Evolutionary conservation across 345 rosid species (phyloP).

Genomic region (Limnanthes douglasii): DNA sequence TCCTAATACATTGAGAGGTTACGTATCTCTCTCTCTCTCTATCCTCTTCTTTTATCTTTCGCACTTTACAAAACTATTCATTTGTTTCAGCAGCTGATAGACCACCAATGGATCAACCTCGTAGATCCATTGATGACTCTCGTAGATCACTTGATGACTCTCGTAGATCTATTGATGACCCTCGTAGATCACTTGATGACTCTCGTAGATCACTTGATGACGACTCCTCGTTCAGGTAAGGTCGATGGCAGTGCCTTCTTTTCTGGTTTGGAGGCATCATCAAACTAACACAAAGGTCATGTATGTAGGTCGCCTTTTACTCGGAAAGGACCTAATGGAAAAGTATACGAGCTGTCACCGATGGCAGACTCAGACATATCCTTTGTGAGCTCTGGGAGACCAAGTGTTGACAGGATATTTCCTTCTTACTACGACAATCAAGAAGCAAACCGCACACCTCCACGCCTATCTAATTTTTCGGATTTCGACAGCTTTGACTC

Average conservation of each 20-base stretch:
- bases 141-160: slow-evolving; percentile 24
- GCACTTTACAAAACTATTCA: slow-evolving; percentile 2
- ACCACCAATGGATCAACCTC: slow-evolving; percentile 25
- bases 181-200: slow-evolving; percentile 25
- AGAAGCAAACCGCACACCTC: slow-evolving; percentile 22
- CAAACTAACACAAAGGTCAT: no score
- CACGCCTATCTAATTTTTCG: slow-evolving; percentile 40
- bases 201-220: slow-evolving; percentile 33
- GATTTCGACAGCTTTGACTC: slow-evolving; percentile 65
- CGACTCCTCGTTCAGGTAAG: slow-evolving; percentile 28
- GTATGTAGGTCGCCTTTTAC: slow-evolving; percentile 61
- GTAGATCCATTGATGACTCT: slow-evolving; percentile 34
- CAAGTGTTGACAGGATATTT: slow-evolving; percentile 46
- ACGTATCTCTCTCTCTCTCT: background rate
- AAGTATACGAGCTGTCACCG: slow-evolving; percentile 31
- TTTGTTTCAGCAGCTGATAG: slow-evolving; percentile 17
- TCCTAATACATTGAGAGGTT: slow-evolving; percentile 25
- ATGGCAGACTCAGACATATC: slow-evolving; percentile 53
- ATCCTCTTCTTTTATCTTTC: slow-evolving; percentile 1
- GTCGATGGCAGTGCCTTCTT: no score
- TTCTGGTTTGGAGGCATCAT: no score
- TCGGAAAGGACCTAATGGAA: slow-evolving; percentile 35
- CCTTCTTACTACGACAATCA: slow-evolving; percentile 24
- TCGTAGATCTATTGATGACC: slow-evolving; percentile 33
- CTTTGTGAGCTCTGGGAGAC: slow-evolving; percentile 62